A percentile compares a stretch with the other conserved stretches of the same genome.
Evolutionary conservation across 2,329 filamentous ascomycete genomes (phyloP).

Genomic region (Ascochyta viciae-villosae): DNA sequence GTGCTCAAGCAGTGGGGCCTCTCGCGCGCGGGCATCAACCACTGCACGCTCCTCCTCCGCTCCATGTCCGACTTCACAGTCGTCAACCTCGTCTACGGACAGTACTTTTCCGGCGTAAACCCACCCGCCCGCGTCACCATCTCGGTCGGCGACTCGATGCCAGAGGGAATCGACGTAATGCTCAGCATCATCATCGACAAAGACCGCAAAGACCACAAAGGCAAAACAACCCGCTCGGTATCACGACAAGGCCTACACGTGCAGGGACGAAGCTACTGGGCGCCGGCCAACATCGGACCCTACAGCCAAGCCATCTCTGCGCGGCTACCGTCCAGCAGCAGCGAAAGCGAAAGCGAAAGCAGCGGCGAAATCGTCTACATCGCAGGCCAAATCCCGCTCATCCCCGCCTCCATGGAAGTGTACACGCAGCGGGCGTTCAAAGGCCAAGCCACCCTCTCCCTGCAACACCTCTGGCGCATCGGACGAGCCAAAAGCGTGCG

Average conservation of each 20-base stretch:
- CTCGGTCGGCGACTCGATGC: conserved; percentile 73
- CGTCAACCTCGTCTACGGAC: conserved; percentile 78
- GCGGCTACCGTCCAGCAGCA: conserved; percentile 39
- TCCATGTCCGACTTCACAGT: conserved; percentile 79
- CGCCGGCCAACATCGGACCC: conserved; percentile 94
- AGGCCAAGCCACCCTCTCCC: conserved; percentile 71
- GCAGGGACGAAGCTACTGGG: conserved; percentile 95
- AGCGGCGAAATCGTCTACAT: conserved; percentile 63
- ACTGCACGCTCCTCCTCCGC: conserved; percentile 72
- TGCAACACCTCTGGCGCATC: conserved; percentile 91
- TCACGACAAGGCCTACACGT: conserved; percentile 74
- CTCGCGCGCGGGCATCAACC: conserved; percentile 39
- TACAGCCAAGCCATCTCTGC: conserved; percentile 87
- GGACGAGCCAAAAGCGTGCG: conserved; percentile 73
- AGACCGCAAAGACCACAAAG: conserved; percentile 29
- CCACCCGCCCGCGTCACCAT: conserved; percentile 87
- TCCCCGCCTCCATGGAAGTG: conserved; percentile 79
- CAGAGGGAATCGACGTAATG: conserved; percentile 66
- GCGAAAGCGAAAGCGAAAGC: not conserved
- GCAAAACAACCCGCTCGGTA: not conserved
- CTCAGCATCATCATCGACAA: conserved; percentile 58
- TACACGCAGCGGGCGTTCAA: conserved; percentile 52
- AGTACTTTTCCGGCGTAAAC: conserved; percentile 77
- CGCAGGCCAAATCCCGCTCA: conserved; percentile 89
- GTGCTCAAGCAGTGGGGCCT: conserved; percentile 37